A percentile compares a stretch with the other conserved stretches of the same genome.
Conservation (phyloP, 352 stramenopile species). For the Phytopythium mirpurense region DNA sequence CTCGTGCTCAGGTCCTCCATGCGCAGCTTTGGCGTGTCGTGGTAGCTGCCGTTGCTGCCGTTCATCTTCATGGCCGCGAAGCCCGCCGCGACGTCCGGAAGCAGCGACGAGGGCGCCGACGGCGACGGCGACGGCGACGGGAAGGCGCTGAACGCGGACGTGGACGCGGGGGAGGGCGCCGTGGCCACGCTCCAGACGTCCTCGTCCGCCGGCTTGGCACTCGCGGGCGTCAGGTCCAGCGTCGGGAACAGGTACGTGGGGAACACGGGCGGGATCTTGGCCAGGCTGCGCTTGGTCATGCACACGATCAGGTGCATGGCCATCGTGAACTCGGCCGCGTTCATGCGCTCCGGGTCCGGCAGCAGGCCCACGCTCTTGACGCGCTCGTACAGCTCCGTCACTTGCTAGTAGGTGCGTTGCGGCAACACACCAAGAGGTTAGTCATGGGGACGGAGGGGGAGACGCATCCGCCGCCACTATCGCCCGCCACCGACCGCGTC, state of each 20-base stretch:
- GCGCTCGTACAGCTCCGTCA: conserved; percentile 36
- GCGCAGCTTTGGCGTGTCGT: conserved; percentile 2
- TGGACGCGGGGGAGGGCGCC: conserved; percentile 9
- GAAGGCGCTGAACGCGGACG: conserved; percentile 27
- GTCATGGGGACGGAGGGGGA: no score
- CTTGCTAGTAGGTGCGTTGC: conserved; percentile 32
- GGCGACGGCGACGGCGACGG: conserved; percentile 16
- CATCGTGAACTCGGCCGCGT: conserved; percentile 55
- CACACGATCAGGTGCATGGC: conserved; percentile 81
- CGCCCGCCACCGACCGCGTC: conserved; percentile 12
- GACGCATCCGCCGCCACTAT: no score
- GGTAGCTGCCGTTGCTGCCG: not conserved
- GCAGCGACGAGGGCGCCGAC: conserved; percentile 7
- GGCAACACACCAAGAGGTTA: no score
- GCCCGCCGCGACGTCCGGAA: conserved; percentile 7
- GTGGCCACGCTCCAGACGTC: conserved; percentile 1
- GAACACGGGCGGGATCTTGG: conserved; percentile 37
- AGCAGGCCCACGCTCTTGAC: conserved; percentile 41
- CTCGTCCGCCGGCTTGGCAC: not conserved
- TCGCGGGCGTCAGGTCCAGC: conserved; percentile 33
- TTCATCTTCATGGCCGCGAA: conserved; percentile 10
- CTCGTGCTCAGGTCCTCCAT: conserved; percentile 10
- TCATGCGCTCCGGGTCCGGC: conserved; percentile 24
- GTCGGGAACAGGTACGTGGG: conserved; percentile 60
- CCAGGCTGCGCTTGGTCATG: conserved; percentile 63